Evolutionary conservation across 208 protist species (phyloP).

Genomic region (Strigomonas oncopelti): DNA sequence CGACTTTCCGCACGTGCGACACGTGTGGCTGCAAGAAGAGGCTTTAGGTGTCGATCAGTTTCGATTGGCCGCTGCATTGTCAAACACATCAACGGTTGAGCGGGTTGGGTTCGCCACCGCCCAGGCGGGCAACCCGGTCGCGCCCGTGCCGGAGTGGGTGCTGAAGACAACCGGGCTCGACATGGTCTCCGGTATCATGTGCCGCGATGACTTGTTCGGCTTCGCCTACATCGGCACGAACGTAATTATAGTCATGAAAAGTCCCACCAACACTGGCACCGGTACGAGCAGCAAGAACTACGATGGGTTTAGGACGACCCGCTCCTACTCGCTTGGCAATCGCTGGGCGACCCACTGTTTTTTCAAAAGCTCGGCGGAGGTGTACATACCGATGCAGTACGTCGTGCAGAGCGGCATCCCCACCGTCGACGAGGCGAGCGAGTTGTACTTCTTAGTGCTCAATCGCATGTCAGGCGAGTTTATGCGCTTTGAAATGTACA

Average conservation of each 20-base stretch:
- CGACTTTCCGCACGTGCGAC: too few relatives aligned
- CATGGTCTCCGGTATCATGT: slow-evolving; percentile 4
- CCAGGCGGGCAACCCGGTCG: background rate
- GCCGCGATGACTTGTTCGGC: slow-evolving; percentile 2
- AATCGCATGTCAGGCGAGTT: slow-evolving; percentile 13
- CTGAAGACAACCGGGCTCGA: background rate
- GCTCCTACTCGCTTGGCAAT: background rate
- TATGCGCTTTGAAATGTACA: slow-evolving; percentile 12
- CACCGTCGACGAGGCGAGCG: background rate
- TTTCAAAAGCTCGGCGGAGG: slow-evolving; percentile 25
- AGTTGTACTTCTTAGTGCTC: slow-evolving; percentile 7
- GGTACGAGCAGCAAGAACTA: too few relatives aligned
- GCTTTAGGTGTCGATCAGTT: too few relatives aligned
- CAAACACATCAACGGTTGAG: background rate
- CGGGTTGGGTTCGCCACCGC: background rate
- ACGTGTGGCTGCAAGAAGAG: too few relatives aligned
- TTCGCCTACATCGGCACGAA: slow-evolving; percentile 1
- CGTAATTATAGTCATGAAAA: background rate
- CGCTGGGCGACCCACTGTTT: slow-evolving; percentile 29
- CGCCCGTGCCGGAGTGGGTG: background rate
- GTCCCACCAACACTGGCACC: background rate
- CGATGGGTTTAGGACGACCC: background rate
- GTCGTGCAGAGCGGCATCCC: slow-evolving; percentile 17
- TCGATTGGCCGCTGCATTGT: too few relatives aligned
- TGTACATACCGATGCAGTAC: slow-evolving; percentile 20